Base-by-base conservation (phyloP, 2,329 filamentous ascomycete species). In the Amylocarpus encephaloides region DNA sequence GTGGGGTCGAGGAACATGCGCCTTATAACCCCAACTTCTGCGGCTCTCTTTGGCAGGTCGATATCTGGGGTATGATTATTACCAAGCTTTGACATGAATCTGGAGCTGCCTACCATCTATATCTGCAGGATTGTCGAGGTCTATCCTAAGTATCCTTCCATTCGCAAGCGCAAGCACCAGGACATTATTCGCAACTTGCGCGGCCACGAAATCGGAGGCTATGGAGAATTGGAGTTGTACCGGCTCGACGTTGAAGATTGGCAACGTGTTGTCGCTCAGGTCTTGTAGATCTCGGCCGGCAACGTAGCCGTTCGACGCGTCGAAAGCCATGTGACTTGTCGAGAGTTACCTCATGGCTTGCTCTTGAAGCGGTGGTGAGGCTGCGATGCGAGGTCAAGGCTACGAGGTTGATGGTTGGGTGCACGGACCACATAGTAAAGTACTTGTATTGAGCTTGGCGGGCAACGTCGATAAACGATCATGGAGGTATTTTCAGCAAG, bases 1-100 rank as follows among this genome's bases (percentile, higher is more conserved):
- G 92, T 95, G 26, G 93, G 92, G 65, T 98, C 93, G 7, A 98
- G 86, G 72, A 98, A 98, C 80, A 98, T 89, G 73, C 87, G 88
- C 60, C 87, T 85, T 64, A 98, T 97, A 46, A 95, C 80, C 59
- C 93, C 93, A 52, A 93, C 80, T 68, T 98, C 92, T 34, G 88
- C 85, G 13, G 88, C 82, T 64, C 92, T 93, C 73, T 94, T 95
- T 34, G 93, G 93, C 6, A 98, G 81, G 68, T 98, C 93, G 67
- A 98, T 95, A 70, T 98, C 92, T 95, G 62, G 9, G 47, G 34
- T 9, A 36, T 13, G 19, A 40, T 57, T 30, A 57, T 49, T 38
- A 35, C 22, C 4, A 12, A 33, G 32, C 12, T 12, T 5, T 22
- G 13, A 15, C 15, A 39, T 2, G 22, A 18, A 13, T 32, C 5